A percentile compares a stretch with the other conserved stretches of the same genome.
Conservation (phyloP, 495 filamentous ascomycete genomes). For the Annulohypoxylon stygium region DNA sequence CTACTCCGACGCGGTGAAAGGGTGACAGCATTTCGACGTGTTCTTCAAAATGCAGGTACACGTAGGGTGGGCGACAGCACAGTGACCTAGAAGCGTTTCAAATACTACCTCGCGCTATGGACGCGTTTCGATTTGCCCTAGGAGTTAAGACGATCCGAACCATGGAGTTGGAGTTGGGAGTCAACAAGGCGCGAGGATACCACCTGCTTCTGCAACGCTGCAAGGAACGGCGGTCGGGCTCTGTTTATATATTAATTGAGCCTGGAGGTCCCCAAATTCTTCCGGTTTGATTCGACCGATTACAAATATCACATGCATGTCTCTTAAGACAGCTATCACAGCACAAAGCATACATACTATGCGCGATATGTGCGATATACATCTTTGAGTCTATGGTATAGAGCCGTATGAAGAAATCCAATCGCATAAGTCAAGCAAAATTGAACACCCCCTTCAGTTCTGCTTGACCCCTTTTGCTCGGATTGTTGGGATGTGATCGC, state of each 20-base stretch:
- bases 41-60: slow-evolving; percentile 31
- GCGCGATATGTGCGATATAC: not conserved
- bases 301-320: slow-evolving; percentile 15
- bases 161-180: slow-evolving; percentile 3
- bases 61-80: slow-evolving; percentile 24
- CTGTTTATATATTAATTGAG: slow-evolving; percentile 17
- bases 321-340: slow-evolving; percentile 8
- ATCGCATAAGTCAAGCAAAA: not conserved
- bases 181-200: slow-evolving; percentile 8
- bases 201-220: slow-evolving; percentile 34
- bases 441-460: not conserved
- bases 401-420: not conserved
- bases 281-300: slow-evolving; percentile 12
- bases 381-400: not conserved
- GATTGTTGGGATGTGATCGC: not conserved
- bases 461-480: not conserved
- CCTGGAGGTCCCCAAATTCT: not conserved
- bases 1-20: slow-evolving; percentile 1
- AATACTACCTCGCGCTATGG: slow-evolving; percentile 17
- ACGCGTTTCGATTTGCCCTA: slow-evolving; percentile 32
- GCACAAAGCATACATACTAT: not conserved
- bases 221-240: slow-evolving; percentile 19
- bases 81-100: not conserved
- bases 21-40: slow-evolving; percentile 20
- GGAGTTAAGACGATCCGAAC: slow-evolving; percentile 16